These are phyloP conservation scores for Mortierella sp. DNA, from an alignment of 371 early-diverging fungal species.

Conservation along the genomic window DNA sequence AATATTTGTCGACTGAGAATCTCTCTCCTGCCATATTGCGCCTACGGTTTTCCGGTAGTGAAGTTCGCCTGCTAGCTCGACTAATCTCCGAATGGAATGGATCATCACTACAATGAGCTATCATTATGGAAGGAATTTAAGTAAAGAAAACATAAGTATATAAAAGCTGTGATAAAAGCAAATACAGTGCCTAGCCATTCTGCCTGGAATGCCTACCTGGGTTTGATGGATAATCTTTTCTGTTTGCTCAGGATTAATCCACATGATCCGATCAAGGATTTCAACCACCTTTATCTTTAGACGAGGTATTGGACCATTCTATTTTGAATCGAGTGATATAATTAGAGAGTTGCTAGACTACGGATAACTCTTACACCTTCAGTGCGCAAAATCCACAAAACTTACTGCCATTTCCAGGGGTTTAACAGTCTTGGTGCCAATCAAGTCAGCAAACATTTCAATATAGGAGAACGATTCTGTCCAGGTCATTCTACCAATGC, in stretches of 20 bases:
- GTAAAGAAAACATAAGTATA: not conserved
- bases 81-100: constrained; percentile 14
- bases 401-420: constrained; percentile 25
- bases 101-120: constrained; percentile 19
- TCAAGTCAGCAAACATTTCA: constrained; percentile 15
- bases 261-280: constrained; percentile 15
- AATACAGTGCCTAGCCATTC: not conserved
- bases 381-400: not conserved
- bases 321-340: not conserved
- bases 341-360: not conserved
- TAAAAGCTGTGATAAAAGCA: not conserved
- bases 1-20: not conserved
- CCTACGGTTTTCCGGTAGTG: constrained; percentile 4
- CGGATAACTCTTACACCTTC: too few relatives aligned
- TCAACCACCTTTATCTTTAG: constrained; percentile 29
- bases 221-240: constrained; percentile 22
- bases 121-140: not conserved
- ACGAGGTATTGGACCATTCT: constrained; percentile 33
- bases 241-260: constrained; percentile 25
- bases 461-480: constrained; percentile 16
- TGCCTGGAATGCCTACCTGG: constrained; percentile 4
- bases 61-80: constrained; percentile 14
- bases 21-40: constrained; percentile 10
- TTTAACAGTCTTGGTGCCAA: constrained; percentile 14
- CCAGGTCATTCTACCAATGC: constrained; percentile 22